Conservation (phyloP, 805 yeast genomes). For the Hanseniaspora meyeri region DNA sequence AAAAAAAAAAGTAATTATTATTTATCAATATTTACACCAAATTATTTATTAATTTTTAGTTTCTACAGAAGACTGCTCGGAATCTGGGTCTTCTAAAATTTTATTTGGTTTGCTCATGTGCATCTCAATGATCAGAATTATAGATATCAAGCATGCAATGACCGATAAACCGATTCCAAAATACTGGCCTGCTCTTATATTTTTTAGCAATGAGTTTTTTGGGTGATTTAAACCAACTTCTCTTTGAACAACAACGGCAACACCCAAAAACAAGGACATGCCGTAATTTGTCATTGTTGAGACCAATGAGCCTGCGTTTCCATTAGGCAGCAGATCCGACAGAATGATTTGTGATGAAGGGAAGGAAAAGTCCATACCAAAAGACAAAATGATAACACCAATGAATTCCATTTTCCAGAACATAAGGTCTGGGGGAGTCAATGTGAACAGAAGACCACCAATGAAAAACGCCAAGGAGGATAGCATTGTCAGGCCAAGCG, state of each 20-base stretch:
- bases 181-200: conserved; percentile 47
- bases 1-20: neutral
- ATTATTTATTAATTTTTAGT: neutral
- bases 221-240: conserved; percentile 20
- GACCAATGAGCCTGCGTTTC: conserved; percentile 65
- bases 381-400: conserved; percentile 42
- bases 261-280: conserved; percentile 55
- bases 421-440: neutral
- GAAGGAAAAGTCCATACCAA: conserved; percentile 71
- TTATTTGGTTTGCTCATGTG: neutral
- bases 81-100: neutral
- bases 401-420: conserved; percentile 51
- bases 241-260: conserved; percentile 55
- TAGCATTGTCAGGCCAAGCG: conserved; percentile 38
- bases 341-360: conserved; percentile 60
- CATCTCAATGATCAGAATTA: neutral
- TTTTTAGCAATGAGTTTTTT: conserved; percentile 25
- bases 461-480: conserved; percentile 43
- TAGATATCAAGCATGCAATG: conserved; percentile 12
- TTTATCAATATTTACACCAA: neutral
- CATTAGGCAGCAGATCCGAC: conserved; percentile 44
- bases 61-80: neutral
- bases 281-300: conserved; percentile 63
- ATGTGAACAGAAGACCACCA: conserved; percentile 38
- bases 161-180: conserved; percentile 48